Conservation (phyloP, 257 asterid genomes). For the Rauvolfia tetraphylla region DNA sequence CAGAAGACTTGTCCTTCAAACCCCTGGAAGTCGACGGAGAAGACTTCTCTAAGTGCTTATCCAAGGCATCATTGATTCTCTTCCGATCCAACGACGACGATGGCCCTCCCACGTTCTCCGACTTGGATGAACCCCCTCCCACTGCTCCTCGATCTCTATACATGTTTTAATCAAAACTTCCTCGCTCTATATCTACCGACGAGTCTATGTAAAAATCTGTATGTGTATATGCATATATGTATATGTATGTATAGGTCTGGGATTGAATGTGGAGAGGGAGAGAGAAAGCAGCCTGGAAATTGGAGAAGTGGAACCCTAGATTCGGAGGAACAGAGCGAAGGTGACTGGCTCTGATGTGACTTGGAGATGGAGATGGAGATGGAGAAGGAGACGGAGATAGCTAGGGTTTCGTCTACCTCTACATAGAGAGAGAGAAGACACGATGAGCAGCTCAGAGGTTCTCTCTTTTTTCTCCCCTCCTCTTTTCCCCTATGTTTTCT, state of each 20-base stretch:
- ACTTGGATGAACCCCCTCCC: conserved; percentile 58
- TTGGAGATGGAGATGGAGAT: background rate
- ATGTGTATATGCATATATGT: background rate
- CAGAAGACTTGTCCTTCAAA: conserved; percentile 51
- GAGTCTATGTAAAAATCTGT: conserved; percentile 3
- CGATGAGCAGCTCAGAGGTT: background rate
- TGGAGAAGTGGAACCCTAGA: conserved; percentile 3
- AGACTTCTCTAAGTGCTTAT: conserved; percentile 88
- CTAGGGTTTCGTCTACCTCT: conserved; percentile 13
- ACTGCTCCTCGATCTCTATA: conserved; percentile 86
- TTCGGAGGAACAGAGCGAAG: background rate
- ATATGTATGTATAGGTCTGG: background rate
- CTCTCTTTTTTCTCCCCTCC: background rate
- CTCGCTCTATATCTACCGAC: background rate
- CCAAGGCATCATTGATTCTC: conserved; percentile 88
- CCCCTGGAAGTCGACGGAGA: conserved; percentile 79
- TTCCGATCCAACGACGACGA: conserved; percentile 79
- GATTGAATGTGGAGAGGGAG: background rate
- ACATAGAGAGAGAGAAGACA: conserved; percentile 8
- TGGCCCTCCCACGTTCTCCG: conserved; percentile 56
- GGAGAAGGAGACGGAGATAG: background rate
- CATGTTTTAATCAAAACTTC: conserved; percentile 30
- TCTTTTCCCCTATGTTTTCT: background rate
- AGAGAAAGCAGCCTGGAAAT: background rate
- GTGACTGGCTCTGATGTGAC: background rate